phyloP scores from a whole-genome alignment of 352 stramenopile species.

The Phytophthora vignae region DNA sequence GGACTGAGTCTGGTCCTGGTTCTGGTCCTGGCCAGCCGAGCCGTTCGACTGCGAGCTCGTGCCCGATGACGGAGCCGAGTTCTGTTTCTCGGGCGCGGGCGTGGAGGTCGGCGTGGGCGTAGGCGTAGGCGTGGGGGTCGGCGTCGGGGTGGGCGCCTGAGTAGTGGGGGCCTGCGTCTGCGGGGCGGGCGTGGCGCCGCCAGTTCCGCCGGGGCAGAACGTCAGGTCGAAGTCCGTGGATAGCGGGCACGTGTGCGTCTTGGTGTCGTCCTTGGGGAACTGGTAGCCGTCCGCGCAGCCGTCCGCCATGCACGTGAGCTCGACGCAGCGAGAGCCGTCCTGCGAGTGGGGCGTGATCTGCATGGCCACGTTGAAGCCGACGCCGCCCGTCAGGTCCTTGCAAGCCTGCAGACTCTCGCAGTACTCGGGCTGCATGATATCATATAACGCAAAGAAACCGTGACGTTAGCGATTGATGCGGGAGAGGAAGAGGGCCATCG shows the following conservation, averaged over 20 bases:
- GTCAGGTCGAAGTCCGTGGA: constrained; percentile 63
- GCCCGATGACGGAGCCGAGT: constrained; percentile 14
- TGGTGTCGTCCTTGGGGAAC: constrained; percentile 74
- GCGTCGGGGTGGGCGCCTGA: constrained; percentile 37
- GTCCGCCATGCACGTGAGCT: constrained; percentile 62
- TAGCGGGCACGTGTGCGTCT: constrained; percentile 67
- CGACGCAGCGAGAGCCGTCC: constrained; percentile 50
- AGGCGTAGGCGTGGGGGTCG: constrained; percentile 39
- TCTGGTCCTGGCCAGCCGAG: constrained; percentile 13
- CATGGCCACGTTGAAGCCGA: constrained; percentile 76
- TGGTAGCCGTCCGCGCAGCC: constrained; percentile 69
- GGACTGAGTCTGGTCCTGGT: constrained; percentile 42
- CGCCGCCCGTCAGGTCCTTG: constrained; percentile 66
- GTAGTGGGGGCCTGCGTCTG: constrained; percentile 36
- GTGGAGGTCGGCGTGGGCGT: constrained; percentile 38
- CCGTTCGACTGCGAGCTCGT: constrained; percentile 23
- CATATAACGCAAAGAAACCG: not conserved
- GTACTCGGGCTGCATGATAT: constrained; percentile 53
- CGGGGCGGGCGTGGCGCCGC: constrained; percentile 32
- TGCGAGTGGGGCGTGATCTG: constrained; percentile 55
- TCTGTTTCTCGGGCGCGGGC: constrained; percentile 28
- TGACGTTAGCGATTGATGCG: constrained; percentile 18
- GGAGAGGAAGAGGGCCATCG: not conserved
- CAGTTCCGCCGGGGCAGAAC: constrained; percentile 63
- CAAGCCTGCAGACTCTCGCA: constrained; percentile 60